Percentiles rank a stretch among this genome's conserved stretches.
Conservation (phyloP, 805 yeast genomes). For the Pichia cabralensis region DNA sequence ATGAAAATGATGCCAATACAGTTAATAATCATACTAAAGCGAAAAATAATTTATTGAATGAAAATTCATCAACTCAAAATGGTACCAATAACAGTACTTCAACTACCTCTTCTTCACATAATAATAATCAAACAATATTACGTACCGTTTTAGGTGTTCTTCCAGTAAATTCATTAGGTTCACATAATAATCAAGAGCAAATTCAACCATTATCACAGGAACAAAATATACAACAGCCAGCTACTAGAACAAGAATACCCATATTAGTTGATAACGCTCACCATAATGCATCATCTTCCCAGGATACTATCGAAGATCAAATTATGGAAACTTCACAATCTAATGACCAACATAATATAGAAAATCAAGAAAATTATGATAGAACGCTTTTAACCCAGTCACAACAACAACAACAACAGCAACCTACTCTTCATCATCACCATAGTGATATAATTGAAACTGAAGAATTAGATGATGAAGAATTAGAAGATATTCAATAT, state of each 20-base stretch:
- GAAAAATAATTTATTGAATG: neutral
- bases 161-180: constrained; percentile 19
- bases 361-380: constrained; percentile 5
- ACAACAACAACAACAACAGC: too few relatives aligned
- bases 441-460: constrained; percentile 7
- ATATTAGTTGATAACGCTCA: constrained; percentile 10
- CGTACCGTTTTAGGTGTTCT: constrained; percentile 23
- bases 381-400: too few relatives aligned
- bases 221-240: constrained; percentile 1
- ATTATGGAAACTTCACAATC: constrained; percentile 3
- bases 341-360: neutral
- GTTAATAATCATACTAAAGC: neutral
- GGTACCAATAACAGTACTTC: neutral
- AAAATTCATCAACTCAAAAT: neutral
- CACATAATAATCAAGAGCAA: neutral
- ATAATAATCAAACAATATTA: constrained; percentile 5
- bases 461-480: constrained; percentile 16
- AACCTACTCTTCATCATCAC: constrained; percentile 1
- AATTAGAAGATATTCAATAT: constrained; percentile 27
- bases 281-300: neutral
- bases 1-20: constrained; percentile 18
- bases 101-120: neutral
- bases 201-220: constrained; percentile 3
- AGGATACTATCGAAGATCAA: neutral
- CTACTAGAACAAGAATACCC: constrained; percentile 10